Evolutionary conservation across 257 asterid genomes (phyloP).

Genomic region (Primulina eburnea): DNA sequence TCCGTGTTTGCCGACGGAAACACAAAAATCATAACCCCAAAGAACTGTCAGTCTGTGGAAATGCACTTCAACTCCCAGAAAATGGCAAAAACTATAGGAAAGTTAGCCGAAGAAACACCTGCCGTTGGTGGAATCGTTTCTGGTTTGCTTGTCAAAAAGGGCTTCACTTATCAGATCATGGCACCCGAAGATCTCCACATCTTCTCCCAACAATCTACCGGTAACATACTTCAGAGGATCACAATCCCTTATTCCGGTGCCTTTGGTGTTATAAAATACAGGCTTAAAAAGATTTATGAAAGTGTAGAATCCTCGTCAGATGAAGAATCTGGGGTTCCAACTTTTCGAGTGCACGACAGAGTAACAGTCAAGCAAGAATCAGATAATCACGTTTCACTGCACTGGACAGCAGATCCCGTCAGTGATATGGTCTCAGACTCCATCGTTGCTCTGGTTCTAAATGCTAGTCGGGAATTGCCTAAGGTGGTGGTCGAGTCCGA

Average conservation of each 20-base stretch:
- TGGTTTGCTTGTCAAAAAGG: slow-evolving; percentile 91
- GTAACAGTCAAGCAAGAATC: slow-evolving; percentile 87
- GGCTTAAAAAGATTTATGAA: slow-evolving; percentile 89
- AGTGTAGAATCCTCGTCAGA: slow-evolving; percentile 71
- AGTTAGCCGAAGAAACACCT: slow-evolving; percentile 70
- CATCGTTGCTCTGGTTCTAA: slow-evolving; percentile 71
- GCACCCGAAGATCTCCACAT: slow-evolving; percentile 91
- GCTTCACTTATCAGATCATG: slow-evolving; percentile 96
- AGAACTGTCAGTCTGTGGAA: slow-evolving; percentile 87
- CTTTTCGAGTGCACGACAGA: slow-evolving; percentile 63
- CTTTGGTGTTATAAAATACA: slow-evolving; percentile 75
- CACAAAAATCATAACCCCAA: slow-evolving; percentile 86
- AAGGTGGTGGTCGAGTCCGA: slow-evolving; percentile 65
- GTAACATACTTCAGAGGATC: slow-evolving; percentile 73
- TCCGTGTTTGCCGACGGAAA: slow-evolving; percentile 76
- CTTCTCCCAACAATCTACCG: slow-evolving; percentile 90
- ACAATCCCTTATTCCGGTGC: slow-evolving; percentile 97
- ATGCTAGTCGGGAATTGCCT: slow-evolving; percentile 74
- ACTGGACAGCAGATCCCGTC: slow-evolving; percentile 95
- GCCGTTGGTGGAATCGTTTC: slow-evolving; percentile 72
- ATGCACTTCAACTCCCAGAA: slow-evolving; percentile 93
- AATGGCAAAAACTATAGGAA: slow-evolving; percentile 85
- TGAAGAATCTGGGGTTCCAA: slow-evolving; percentile 76
- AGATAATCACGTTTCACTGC: slow-evolving; percentile 77
- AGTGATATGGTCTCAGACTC: slow-evolving; percentile 97